Conservation (phyloP, 495 filamentous ascomycete species). For the Hypoxylon rickii region DNA sequence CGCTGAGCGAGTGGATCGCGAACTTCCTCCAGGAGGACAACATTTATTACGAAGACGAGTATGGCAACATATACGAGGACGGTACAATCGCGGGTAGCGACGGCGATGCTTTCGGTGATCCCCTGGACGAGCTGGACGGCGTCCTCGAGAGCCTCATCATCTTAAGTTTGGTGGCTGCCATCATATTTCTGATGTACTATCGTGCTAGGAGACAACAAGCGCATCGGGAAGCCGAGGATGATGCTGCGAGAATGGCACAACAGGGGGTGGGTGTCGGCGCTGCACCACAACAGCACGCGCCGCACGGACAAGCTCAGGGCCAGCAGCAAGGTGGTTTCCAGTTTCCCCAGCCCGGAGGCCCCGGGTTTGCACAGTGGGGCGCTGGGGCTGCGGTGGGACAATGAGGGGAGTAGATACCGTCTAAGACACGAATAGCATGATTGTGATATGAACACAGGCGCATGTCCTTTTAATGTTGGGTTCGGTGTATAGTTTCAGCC, state of each 20-base stretch:
- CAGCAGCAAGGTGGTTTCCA: slow-evolving; percentile 65
- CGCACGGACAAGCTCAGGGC: slow-evolving; percentile 28
- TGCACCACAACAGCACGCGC: slow-evolving; percentile 7
- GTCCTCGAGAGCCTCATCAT: slow-evolving; percentile 86
- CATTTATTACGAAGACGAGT: slow-evolving; percentile 62
- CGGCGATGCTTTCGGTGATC: slow-evolving; percentile 53
- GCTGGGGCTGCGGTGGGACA: slow-evolving; percentile 5
- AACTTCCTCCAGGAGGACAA: slow-evolving; percentile 81
- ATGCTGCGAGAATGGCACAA: slow-evolving; percentile 41
- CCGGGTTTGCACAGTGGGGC: slow-evolving; percentile 73
- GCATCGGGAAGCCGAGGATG: slow-evolving; percentile 45
- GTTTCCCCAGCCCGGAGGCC: slow-evolving; percentile 74
- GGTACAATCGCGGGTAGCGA: slow-evolving; percentile 49
- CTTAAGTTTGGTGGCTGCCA: slow-evolving; percentile 70
- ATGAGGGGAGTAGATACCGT: background rate
- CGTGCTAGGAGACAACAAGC: slow-evolving; percentile 74
- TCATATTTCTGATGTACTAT: slow-evolving; percentile 82
- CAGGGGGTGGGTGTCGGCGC: slow-evolving; percentile 17
- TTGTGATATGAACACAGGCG: too few relatives aligned
- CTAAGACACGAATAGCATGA: too few relatives aligned
- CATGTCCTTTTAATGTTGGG: too few relatives aligned
- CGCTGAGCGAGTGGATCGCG: slow-evolving; percentile 79
- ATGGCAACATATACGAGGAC: slow-evolving; percentile 62
- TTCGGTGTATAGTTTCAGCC: too few relatives aligned
- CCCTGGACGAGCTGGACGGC: slow-evolving; percentile 66